Conservation (phyloP, 1,284 basidiomycete genomes). For the Papiliotrema terrestris region DNA sequence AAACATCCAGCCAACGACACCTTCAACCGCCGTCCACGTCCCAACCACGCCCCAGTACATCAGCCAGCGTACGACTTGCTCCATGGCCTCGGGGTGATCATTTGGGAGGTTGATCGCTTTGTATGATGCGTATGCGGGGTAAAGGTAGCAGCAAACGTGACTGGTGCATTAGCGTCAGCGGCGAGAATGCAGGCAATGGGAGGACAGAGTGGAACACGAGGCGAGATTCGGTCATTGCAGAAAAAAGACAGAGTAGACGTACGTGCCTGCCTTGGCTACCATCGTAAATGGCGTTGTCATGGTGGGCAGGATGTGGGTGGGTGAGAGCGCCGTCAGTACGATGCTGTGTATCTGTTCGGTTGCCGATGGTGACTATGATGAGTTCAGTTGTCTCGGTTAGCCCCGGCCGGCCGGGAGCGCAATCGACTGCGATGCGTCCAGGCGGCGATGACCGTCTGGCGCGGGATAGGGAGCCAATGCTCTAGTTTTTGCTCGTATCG, state of each 20-base stretch:
- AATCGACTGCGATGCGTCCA: too few species aligned
- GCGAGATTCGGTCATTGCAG: too few species aligned
- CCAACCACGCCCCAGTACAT: conserved; percentile 59
- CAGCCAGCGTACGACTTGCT: conserved; percentile 51
- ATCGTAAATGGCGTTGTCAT: background rate
- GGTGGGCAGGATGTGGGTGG: too few species aligned
- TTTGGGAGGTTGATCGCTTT: conserved; percentile 58
- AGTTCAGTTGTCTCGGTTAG: too few species aligned
- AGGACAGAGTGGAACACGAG: too few species aligned
- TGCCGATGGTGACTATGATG: too few species aligned
- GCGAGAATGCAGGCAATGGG: background rate
- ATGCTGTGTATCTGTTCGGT: too few species aligned
- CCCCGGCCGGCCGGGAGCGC: too few species aligned
- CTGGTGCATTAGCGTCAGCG: conserved; percentile 14
- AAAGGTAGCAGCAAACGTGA: conserved; percentile 44
- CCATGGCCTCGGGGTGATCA: conserved; percentile 58
- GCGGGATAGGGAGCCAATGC: too few species aligned
- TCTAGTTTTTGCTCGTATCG: too few species aligned
- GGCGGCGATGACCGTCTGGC: too few species aligned
- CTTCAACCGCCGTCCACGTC: conserved; percentile 64
- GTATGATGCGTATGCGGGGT: conserved; percentile 51
- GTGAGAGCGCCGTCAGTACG: too few species aligned
- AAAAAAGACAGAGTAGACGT: background rate
- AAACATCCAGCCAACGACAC: conserved; percentile 63
- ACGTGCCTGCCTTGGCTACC: background rate